These are phyloP conservation scores for Cynanchum wilfordii DNA, from an alignment of 257 asterid genomes.

Conservation along the genomic window DNA sequence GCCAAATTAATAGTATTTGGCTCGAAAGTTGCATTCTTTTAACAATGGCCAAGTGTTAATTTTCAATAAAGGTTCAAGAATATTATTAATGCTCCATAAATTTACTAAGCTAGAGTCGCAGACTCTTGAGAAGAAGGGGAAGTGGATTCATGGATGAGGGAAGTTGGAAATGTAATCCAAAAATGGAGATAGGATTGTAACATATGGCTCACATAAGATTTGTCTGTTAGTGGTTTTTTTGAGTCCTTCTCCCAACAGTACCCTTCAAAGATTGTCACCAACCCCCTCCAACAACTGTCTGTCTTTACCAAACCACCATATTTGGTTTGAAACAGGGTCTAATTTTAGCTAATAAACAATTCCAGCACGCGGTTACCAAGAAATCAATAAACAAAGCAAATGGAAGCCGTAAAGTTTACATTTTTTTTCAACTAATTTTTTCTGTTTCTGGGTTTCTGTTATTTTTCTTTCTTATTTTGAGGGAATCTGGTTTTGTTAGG, in stretches of 20 bases:
- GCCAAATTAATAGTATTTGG: too few species aligned
- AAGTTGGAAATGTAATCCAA: too few species aligned
- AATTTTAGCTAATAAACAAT: not conserved
- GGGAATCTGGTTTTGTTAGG: conserved; percentile 31
- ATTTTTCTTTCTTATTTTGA: not conserved
- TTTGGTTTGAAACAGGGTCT: not conserved
- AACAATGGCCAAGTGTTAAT: too few species aligned
- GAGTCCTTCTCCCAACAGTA: not conserved
- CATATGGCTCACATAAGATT: not conserved
- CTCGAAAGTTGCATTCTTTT: too few species aligned
- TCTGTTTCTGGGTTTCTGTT: not conserved
- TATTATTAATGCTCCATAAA: too few species aligned
- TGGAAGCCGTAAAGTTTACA: conserved; percentile 18
- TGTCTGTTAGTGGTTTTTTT: not conserved
- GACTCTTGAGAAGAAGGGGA: too few species aligned
- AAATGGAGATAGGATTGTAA: not conserved
- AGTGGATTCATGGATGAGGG: too few species aligned
- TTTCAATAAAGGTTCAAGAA: too few species aligned
- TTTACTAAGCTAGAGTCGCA: too few species aligned
- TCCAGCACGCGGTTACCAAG: not conserved
- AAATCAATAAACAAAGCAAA: conserved; percentile 1
- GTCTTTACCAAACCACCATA: not conserved
- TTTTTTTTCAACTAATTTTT: not conserved
- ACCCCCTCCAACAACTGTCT: conserved; percentile 3
- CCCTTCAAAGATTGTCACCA: not conserved